Percentiles rank a stretch among this genome's conserved stretches.
Conservation (phyloP, 768 basidiomycete species). For the Mycena vulgaris region DNA sequence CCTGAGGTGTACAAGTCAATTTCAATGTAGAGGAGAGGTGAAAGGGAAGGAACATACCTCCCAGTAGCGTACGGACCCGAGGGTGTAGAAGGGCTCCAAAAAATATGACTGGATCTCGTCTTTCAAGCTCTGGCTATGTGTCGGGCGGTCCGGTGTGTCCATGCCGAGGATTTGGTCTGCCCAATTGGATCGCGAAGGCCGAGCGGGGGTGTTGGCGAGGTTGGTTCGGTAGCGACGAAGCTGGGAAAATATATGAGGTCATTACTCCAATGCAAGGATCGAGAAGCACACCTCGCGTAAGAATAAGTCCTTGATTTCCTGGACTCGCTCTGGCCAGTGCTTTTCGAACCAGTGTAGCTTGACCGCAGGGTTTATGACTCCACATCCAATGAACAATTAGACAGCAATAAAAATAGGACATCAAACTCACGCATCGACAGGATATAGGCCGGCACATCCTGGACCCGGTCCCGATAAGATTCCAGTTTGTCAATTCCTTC, state of each 20-base stretch:
- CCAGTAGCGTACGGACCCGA: slow-evolving; percentile 25
- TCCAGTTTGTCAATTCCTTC: slow-evolving; percentile 40
- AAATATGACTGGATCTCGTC: slow-evolving; percentile 16
- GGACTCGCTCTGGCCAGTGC: background rate
- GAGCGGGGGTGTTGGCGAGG: slow-evolving; percentile 17
- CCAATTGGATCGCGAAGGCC: background rate
- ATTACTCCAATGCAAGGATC: too few relatives aligned
- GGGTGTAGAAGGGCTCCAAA: background rate
- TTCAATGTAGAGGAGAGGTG: background rate
- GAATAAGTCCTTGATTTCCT: background rate
- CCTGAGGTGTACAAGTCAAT: background rate
- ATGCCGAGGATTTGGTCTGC: slow-evolving; percentile 23
- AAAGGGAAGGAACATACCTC: background rate
- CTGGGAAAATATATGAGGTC: background rate
- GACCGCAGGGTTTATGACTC: slow-evolving; percentile 34
- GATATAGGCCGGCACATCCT: slow-evolving; percentile 31
- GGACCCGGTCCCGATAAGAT: slow-evolving; percentile 29
- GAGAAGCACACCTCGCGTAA: slow-evolving; percentile 9
- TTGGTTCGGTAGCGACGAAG: slow-evolving; percentile 23
- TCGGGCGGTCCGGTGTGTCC: slow-evolving; percentile 14
- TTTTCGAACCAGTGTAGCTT: slow-evolving; percentile 25
- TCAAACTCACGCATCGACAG: slow-evolving; percentile 38
- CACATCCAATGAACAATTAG: background rate
- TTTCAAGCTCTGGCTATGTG: background rate
- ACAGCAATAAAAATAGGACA: background rate